Base-by-base conservation (phyloP, 2,329 filamentous ascomycete species). In the Lecanicillium sp. region DNA sequence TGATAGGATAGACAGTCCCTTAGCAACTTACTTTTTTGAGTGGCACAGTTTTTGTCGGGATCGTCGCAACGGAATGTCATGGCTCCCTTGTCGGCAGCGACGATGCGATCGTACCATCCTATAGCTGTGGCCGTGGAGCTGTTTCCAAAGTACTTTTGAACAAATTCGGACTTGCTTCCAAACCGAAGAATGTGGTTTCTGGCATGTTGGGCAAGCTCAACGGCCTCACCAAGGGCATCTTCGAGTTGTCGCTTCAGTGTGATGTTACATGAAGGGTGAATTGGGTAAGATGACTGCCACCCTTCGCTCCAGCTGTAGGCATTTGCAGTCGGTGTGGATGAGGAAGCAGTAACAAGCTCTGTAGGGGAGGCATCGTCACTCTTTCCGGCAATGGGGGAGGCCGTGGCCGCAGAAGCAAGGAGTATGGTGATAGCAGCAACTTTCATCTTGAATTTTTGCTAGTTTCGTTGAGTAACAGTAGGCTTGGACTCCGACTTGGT, bases 51-150 rank as follows among this genome's bases (percentile, higher is more conserved):
- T 15, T 67, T 60, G 48, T 85, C 81, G 0, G 75, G 70, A 46
- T 85, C 75, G 43, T 85, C 81, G 48, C 81, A 84, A 15, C 80
- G 73, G 64, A 84, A 83, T 14, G 77, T 52, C 33, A 80, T 64
- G 18, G 63, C 67, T 0, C 61, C 60, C 50, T 74, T 75, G 56
- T 83, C 70, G 2, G 68, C 76, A 31, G 67, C 66, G 48, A 74
- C 63, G 22, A 85, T 63, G 42, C 73, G 70, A 38, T 80, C 73
- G 47, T 70, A 80, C 65, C 75, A 79, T 4, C 80, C 81, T 30
- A 79, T 64, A 4, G 74, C 69, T 44, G 71, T 67, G 16, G 70
- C 69, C 3, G 77, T 75, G 4, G 75, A 64, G 2, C 64, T 64
- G 37, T 73, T 67, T 33, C 80, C 78, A 51, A 85, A 85, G 60